Conservation (phyloP, 148 eudicot species). For the Amaranthus hypochondriacus region DNA sequence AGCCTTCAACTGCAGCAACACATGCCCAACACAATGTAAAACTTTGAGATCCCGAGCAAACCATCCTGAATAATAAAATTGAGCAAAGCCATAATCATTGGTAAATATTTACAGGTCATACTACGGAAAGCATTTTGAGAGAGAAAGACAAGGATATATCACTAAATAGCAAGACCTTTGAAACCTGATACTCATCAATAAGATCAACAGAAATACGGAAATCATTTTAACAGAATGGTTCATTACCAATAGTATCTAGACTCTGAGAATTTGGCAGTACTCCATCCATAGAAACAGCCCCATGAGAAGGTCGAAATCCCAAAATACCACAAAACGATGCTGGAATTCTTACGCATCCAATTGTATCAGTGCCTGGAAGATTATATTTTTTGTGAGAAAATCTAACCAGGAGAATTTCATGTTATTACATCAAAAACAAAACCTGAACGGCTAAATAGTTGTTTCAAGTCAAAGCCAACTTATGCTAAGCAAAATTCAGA, state of each 20-base stretch:
- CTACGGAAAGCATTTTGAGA: neutral
- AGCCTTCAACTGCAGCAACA: slow-evolving; percentile 56
- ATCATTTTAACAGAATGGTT: neutral
- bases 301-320: slow-evolving; percentile 88
- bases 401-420: neutral
- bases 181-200: neutral
- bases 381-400: slow-evolving; percentile 7
- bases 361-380: slow-evolving; percentile 71
- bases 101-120: neutral
- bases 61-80: slow-evolving; percentile 44
- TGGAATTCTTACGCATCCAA: slow-evolving; percentile 75
- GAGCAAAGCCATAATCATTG: slow-evolving; percentile 3
- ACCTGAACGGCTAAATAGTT: neutral
- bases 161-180: neutral
- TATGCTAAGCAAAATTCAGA: neutral
- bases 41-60: slow-evolving; percentile 80
- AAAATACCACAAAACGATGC: slow-evolving; percentile 84
- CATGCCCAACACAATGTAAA: slow-evolving; percentile 71
- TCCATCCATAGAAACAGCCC: slow-evolving; percentile 62
- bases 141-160: neutral
- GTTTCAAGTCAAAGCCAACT: neutral
- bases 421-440: neutral
- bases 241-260: slow-evolving; percentile 70
- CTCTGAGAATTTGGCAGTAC: slow-evolving; percentile 78
- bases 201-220: neutral